A percentile compares a stretch with the other conserved stretches of the same genome.
These are phyloP conservation scores for Fusarium foetens DNA, from an alignment of 2,329 filamentous ascomycete genomes.

Conservation along the genomic window DNA sequence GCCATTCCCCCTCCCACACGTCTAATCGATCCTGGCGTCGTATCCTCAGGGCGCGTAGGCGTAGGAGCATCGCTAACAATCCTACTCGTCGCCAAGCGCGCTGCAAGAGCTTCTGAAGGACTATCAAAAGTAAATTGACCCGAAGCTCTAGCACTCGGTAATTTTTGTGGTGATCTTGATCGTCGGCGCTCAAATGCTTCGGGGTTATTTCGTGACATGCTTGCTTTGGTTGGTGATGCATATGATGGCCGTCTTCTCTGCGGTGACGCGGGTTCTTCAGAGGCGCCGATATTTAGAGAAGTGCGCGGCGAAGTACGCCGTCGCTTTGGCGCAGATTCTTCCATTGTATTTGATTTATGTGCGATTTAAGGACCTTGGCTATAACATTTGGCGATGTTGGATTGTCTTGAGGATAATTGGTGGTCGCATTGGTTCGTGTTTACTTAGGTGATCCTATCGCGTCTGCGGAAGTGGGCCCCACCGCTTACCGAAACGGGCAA, in stretches of 20 bases:
- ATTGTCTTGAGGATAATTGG: slow-evolving; percentile 12
- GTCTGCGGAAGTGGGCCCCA: slow-evolving; percentile 42
- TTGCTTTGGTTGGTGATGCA: slow-evolving; percentile 74
- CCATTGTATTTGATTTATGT: slow-evolving; percentile 47
- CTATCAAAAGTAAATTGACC: slow-evolving; percentile 37
- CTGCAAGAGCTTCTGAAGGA: slow-evolving; percentile 44
- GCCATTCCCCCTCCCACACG: slow-evolving; percentile 47
- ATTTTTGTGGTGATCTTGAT: slow-evolving; percentile 51
- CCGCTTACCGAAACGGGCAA: slow-evolving; percentile 35
- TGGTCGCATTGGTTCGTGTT: slow-evolving; percentile 42
- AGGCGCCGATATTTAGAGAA: slow-evolving; percentile 32
- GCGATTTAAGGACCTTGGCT: neutral
- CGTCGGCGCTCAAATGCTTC: slow-evolving; percentile 62
- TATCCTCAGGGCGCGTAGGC: slow-evolving; percentile 29
- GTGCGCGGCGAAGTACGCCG: slow-evolving; percentile 69
- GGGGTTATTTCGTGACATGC: slow-evolving; percentile 69
- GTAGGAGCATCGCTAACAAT: slow-evolving; percentile 37
- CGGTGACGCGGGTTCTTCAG: slow-evolving; percentile 44
- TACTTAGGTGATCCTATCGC: slow-evolving; percentile 39
- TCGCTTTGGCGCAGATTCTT: slow-evolving; percentile 70
- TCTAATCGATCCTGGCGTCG: slow-evolving; percentile 23
- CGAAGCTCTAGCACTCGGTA: slow-evolving; percentile 20
- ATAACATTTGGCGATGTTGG: slow-evolving; percentile 18
- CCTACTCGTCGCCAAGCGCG: slow-evolving; percentile 45
- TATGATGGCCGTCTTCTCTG: slow-evolving; percentile 63